Base-by-base conservation (phyloP, 78 protist species). In the Cavenderia fasciculata region DNA sequence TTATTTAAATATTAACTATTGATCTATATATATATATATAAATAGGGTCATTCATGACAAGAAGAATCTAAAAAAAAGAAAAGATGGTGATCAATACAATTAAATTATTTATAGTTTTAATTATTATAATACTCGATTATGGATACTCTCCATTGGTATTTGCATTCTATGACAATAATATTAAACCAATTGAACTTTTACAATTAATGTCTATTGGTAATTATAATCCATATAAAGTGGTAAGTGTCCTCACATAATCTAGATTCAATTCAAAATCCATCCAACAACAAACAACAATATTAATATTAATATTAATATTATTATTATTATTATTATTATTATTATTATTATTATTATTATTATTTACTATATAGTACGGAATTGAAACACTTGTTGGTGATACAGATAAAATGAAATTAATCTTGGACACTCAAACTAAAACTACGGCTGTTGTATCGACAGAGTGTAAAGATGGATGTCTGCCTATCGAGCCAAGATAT, bases 381-480 rank as follows among this genome's bases (percentile, higher is more conserved):
- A 38, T 69, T 19, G 38, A 54, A 57, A 6, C 73, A 6, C 52
- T 19, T 0, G 54, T 82, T 33, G 68, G 61, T 29, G 61, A 57
- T 54, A 34, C 31, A 1, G 40, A 11, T 31, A 59, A 57, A 68
- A 34, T 63, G 2, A 63, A 5, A 16, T 57, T 82, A 34, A 49
- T 82, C 4, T 18, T 82, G 40, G 90, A 82, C 68, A 68, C 90
- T 25, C 47, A 43, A 57, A 82, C 65, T 82, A 54, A 59, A 27
- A 29, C 41, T 5, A 82, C 90, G 27, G 56, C 74, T 2, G 8
- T 82, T 19, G 21, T 40, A 4, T 38, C 79, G 18, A 40, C 41
- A 41, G 59, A 40, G 33, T 82, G 90, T 56, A 46, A 25, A 44
- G 59, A 68, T 52, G 90, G 90, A 41, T 82, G 90, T 68, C n/a